phyloP scores from a whole-genome alignment of 441 rosid genomes.

The Rhodomyrtus psidioides region DNA sequence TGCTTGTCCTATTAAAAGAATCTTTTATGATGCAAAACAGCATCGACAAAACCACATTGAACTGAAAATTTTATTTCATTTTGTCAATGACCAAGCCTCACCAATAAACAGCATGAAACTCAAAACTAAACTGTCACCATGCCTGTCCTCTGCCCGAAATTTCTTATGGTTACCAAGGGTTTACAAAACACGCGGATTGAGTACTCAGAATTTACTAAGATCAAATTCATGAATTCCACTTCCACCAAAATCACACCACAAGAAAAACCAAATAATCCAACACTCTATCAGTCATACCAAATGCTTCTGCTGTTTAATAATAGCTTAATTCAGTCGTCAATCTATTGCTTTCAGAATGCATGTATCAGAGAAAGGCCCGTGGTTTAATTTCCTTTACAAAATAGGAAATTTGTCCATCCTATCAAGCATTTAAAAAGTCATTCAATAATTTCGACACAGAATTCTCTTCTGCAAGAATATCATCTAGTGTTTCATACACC shows the following conservation, averaged over 20 bases:
- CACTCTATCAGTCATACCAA: neutral
- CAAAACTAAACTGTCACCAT: neutral
- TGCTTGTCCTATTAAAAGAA: neutral
- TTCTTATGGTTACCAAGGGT: neutral
- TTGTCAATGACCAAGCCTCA: neutral
- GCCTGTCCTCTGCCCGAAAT: neutral
- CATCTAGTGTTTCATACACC: neutral
- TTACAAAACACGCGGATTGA: neutral
- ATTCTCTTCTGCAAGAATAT: neutral
- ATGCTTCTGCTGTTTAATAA: neutral
- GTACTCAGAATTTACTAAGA: neutral
- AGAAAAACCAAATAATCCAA: neutral
- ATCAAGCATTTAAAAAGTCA: neutral
- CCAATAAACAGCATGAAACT: neutral
- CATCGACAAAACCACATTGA: neutral
- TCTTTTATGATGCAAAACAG: neutral
- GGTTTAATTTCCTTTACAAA: neutral
- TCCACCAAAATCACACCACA: neutral
- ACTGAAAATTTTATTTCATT: neutral
- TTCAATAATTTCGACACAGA: neutral
- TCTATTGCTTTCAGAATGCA: neutral
- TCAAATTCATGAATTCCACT: neutral
- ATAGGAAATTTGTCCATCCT: neutral
- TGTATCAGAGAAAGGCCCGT: neutral
- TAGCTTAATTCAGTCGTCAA: neutral